These are phyloP conservation scores for Starmerella vitae DNA, from an alignment of 805 yeast genomes.

Conservation along the genomic window DNA sequence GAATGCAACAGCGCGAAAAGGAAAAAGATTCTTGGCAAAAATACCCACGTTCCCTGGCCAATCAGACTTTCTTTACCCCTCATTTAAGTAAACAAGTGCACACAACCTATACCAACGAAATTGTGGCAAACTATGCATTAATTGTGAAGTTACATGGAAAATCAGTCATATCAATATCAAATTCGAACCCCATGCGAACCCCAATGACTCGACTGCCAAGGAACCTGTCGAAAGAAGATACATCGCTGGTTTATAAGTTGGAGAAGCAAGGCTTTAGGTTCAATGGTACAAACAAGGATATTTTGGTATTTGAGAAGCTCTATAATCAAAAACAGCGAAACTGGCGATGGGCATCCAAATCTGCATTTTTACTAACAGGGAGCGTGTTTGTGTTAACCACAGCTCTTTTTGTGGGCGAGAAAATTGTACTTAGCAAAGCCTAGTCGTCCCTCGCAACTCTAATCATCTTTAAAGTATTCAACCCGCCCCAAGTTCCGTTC, in stretches of 20 bases:
- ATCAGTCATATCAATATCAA: not conserved
- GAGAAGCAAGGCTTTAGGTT: conserved; percentile 40
- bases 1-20: not conserved
- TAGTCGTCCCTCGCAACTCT: conserved; percentile 1
- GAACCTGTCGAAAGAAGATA: conserved; percentile 7
- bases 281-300: conserved; percentile 32
- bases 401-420: conserved; percentile 13
- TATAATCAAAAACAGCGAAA: conserved; percentile 5
- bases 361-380: conserved; percentile 2
- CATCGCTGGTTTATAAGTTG: conserved; percentile 31
- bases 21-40: conserved; percentile 1
- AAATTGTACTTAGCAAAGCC: too few species aligned
- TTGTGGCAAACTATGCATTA: conserved; percentile 12
- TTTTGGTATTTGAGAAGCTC: conserved; percentile 29
- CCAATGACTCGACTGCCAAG: not conserved
- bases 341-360: conserved; percentile 4
- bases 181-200: conserved; percentile 5
- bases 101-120: not conserved
- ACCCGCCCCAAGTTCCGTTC: conserved; percentile 75
- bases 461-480: conserved; percentile 11
- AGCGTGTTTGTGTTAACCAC: conserved; percentile 11
- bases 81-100: conserved; percentile 13
- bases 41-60: conserved; percentile 28
- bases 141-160: conserved; percentile 4
- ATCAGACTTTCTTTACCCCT: conserved; percentile 37